Base-by-base conservation (phyloP, 2,329 filamentous ascomycete species). In the Pezicula radicicola region DNA sequence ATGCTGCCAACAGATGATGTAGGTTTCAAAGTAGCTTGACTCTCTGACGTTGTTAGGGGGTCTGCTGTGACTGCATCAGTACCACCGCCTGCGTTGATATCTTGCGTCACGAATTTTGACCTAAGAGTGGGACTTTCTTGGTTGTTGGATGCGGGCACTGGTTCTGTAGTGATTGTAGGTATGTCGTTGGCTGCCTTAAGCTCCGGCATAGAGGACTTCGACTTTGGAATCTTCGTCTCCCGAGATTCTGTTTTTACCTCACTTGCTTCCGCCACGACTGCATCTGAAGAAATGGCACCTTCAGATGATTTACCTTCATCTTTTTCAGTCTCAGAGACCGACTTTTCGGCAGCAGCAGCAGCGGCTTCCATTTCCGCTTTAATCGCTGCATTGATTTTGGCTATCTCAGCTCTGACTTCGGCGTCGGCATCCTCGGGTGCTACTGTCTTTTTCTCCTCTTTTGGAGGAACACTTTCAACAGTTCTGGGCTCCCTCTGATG, bases 1-100 rank as follows among this genome's bases (percentile, higher is more conserved):
- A 60, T 58, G 18, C 33, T 60, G 10, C 65, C 61, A 36, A 60
- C 59, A 3, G 64, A 64, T 30, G 69, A 61, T 2, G 66, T 67
- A 10, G 12, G 42, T 66, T 70, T 15, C 56, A 64, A 46, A 67
- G 30, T 10, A 10, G 30, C 12, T 33, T 33, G 30, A 12, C 30
- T 13, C 30, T 33, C 30, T 10, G 30, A 33, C 30, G 30, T 33
- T 33, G 30, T 10, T 12, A 12, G 30, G 9, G 30, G 30, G 9
- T 33, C 30, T 33, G 30, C 9, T 33, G 9, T 12, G 12, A 33
- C 51, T 25, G 45, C 28, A 30, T 46, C 18, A 15, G 19, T 39
- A 12, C 30, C 21, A 41, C 18, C 19, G 21, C 28, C 2, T 13
- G 15, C 21, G 21, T 43, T 59, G 59, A 2, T 13, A 12, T 42